Percentiles rank a stretch among this genome's conserved stretches.
Evolutionary conservation across 345 rosid genomes (phyloP).

Genomic region (Psidium friedrichsthalianum): DNA sequence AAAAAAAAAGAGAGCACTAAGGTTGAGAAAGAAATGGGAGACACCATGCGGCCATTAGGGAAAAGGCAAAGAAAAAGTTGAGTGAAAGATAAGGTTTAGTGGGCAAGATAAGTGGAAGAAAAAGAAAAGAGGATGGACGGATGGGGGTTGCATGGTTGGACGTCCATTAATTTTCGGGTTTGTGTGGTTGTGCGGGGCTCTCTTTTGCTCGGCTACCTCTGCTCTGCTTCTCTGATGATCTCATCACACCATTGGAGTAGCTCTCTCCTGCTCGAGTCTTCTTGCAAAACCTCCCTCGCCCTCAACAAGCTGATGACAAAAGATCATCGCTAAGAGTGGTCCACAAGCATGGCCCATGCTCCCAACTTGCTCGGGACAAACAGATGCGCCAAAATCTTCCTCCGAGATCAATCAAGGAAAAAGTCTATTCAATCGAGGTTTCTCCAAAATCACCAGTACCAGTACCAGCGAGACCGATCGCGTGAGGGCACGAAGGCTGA

Average conservation of each 20-base stretch:
- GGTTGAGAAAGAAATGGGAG: no score
- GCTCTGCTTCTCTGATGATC: not conserved
- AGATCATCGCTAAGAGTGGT: slow-evolving; percentile 43
- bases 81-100: no score
- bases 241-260: slow-evolving; percentile 20
- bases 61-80: no score
- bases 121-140: no score
- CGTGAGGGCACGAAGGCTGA: slow-evolving; percentile 1
- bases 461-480: not conserved
- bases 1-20: no score
- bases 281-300: slow-evolving; percentile 20
- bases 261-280: slow-evolving; percentile 43
- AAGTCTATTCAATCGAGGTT: slow-evolving; percentile 40
- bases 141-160: not conserved
- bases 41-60: no score
- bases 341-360: slow-evolving; percentile 71
- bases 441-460: slow-evolving; percentile 4
- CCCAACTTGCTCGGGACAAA: slow-evolving; percentile 2
- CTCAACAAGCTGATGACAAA: slow-evolving; percentile 11
- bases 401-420: slow-evolving; percentile 49
- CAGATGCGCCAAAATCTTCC: slow-evolving; percentile 34
- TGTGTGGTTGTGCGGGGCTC: not conserved
- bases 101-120: no score
- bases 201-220: not conserved
- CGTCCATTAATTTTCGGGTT: not conserved